Conservation (phyloP, 306 rosid species). For the Mucuna pruriens region DNA sequence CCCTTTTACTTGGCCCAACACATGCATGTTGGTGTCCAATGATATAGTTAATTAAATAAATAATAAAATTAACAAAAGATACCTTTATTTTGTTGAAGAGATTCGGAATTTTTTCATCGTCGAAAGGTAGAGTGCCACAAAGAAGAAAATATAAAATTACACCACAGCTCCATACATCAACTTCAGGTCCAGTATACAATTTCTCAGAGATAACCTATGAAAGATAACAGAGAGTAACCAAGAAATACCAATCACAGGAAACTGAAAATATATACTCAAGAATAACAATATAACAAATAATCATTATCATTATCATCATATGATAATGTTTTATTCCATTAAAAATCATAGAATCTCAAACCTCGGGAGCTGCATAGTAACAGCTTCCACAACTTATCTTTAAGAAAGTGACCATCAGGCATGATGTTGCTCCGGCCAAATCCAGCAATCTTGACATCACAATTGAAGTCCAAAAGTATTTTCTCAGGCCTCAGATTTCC, state of each 20-base stretch:
- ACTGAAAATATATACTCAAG: background rate
- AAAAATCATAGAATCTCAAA: slow-evolving; percentile 33
- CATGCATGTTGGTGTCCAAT: background rate
- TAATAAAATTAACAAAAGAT: background rate
- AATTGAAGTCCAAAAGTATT: slow-evolving; percentile 80
- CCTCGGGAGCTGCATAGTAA: slow-evolving; percentile 96
- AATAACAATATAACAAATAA: background rate
- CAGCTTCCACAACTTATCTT: slow-evolving; percentile 97
- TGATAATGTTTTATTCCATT: too few relatives aligned
- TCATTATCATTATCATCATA: background rate
- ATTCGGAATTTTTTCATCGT: slow-evolving; percentile 80
- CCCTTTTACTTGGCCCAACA: background rate
- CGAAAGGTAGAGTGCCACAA: slow-evolving; percentile 91
- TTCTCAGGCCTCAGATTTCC: slow-evolving; percentile 91
- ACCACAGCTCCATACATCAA: slow-evolving; percentile 65
- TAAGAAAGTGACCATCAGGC: slow-evolving; percentile 93
- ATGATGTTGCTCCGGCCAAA: slow-evolving; percentile 91
- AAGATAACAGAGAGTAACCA: slow-evolving; percentile 2
- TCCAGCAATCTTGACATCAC: slow-evolving; percentile 93
- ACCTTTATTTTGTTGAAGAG: slow-evolving; percentile 81
- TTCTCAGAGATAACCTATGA: slow-evolving; percentile 50
- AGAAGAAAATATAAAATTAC: slow-evolving; percentile 89
- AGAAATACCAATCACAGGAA: background rate
- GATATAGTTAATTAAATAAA: background rate
- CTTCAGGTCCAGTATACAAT: slow-evolving; percentile 53